Conservation (phyloP, 2,329 filamentous ascomycete genomes). For the Aspergillus sp. region DNA sequence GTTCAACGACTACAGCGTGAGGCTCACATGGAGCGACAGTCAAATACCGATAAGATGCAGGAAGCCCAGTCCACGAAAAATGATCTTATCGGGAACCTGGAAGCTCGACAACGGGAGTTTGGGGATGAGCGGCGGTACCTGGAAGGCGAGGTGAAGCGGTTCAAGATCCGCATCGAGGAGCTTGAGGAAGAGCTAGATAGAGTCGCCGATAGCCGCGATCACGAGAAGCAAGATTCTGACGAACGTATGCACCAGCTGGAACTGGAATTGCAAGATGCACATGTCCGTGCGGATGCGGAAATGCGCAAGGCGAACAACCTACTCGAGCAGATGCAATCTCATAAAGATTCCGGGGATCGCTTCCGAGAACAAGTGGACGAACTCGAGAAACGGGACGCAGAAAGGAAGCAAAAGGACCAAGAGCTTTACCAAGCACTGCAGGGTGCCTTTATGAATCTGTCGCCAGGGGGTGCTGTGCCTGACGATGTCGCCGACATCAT, state of each 20-base stretch:
- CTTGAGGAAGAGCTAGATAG: constrained; percentile 89
- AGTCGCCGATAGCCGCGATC: constrained; percentile 77
- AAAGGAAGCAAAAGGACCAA: constrained; percentile 53
- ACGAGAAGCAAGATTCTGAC: constrained; percentile 72
- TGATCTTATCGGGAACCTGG: constrained; percentile 91
- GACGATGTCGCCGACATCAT: constrained; percentile 59
- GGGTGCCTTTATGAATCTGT: constrained; percentile 60
- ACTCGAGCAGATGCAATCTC: constrained; percentile 56
- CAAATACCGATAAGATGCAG: constrained; percentile 67
- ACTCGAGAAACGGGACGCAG: constrained; percentile 52
- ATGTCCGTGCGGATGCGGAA: constrained; percentile 49
- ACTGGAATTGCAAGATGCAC: constrained; percentile 66
- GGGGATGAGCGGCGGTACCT: constrained; percentile 78
- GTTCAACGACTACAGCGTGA: constrained; percentile 69
- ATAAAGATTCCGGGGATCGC: constrained; percentile 51
- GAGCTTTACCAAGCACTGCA: constrained; percentile 57
- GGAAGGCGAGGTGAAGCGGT: constrained; percentile 73
- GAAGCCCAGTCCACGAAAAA: constrained; percentile 91
- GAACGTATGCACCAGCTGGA: constrained; percentile 68
- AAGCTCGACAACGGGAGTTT: constrained; percentile 87
- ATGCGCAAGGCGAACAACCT: constrained; percentile 41
- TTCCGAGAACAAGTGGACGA: constrained; percentile 45
- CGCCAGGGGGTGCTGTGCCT: constrained; percentile 54
- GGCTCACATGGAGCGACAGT: constrained; percentile 58
- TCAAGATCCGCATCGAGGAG: constrained; percentile 79